Evolutionary conservation across 2,329 filamentous ascomycete genomes (phyloP).

Genomic region (Ustulina deusta): DNA sequence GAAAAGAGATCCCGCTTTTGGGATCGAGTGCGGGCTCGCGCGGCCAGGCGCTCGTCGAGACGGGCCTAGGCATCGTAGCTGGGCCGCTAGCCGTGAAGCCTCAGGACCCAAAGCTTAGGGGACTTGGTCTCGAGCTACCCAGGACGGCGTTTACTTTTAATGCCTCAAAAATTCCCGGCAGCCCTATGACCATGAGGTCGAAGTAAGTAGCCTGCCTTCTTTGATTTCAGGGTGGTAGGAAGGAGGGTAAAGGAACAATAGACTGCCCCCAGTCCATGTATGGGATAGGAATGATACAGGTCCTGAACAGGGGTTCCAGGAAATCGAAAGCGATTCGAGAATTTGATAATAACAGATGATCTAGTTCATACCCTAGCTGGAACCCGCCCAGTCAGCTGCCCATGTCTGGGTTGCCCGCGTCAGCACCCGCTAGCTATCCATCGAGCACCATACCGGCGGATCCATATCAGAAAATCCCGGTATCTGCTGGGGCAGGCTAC

Average conservation of each 20-base stretch:
- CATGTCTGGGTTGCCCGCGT: constrained; percentile 62
- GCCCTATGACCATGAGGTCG: constrained; percentile 67
- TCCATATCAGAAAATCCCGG: constrained; percentile 65
- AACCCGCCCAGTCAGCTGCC: constrained; percentile 59
- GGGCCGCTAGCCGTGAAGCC: constrained; percentile 67
- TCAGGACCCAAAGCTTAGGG: constrained; percentile 64
- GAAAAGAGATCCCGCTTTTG: constrained; percentile 90
- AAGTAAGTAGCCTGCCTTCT: constrained; percentile 60
- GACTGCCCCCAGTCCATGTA: too few species aligned
- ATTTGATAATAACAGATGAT: constrained; percentile 46
- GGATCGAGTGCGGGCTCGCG: constrained; percentile 80
- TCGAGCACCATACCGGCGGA: constrained; percentile 63
- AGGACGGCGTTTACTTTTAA: constrained; percentile 70
- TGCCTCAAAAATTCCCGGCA: constrained; percentile 66
- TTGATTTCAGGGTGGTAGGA: neutral
- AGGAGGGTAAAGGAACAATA: neutral
- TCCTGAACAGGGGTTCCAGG: neutral
- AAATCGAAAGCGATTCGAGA: constrained; percentile 15
- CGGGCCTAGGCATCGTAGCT: constrained; percentile 70
- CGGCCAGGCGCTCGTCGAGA: constrained; percentile 79
- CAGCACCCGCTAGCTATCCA: constrained; percentile 62
- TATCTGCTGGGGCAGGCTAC: constrained; percentile 64
- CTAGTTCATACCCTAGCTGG: constrained; percentile 71
- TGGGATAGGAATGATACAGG: constrained; percentile 5
- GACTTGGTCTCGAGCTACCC: constrained; percentile 67